Conservation (phyloP, 495 filamentous ascomycete genomes). For the Lineolata rhizophorae region DNA sequence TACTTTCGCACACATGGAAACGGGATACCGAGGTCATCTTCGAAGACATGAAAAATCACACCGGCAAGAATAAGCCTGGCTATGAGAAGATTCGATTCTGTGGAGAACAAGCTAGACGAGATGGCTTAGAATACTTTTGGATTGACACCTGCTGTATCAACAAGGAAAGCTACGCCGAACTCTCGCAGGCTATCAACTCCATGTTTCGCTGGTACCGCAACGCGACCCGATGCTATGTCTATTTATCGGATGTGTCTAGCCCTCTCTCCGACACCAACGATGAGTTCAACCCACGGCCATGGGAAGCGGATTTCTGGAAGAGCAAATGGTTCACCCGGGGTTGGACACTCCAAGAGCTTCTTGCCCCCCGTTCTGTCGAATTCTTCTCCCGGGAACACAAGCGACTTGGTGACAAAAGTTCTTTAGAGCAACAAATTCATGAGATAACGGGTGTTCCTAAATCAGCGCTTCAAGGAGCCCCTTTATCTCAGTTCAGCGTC, state of each 20-base stretch:
- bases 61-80: conserved; percentile 2
- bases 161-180: conserved; percentile 5
- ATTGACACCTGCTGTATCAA: conserved; percentile 10
- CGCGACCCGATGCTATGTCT: conserved; percentile 5
- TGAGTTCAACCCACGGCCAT: not conserved
- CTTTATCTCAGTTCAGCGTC: not conserved
- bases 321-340: conserved; percentile 3
- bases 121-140: conserved; percentile 6
- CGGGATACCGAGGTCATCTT: conserved; percentile 4
- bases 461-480: not conserved
- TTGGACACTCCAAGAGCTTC: conserved; percentile 2
- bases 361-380: conserved; percentile 1
- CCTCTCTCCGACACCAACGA: not conserved
- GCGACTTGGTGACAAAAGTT: conserved; percentile 1
- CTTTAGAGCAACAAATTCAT: not conserved
- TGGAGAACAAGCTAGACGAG: conserved; percentile 1
- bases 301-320: not conserved
- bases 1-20: conserved; percentile 10
- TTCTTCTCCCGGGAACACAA: conserved; percentile 1
- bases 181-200: conserved; percentile 6
- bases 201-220: conserved; percentile 8
- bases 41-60: conserved; percentile 1
- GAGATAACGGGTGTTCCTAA: conserved; percentile 1
- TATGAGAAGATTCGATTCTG: conserved; percentile 2
- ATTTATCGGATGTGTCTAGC: conserved; percentile 5